Percentiles rank a stretch among this genome's conserved stretches.
Evolutionary conservation across 2,329 filamentous ascomycete species (phyloP).

Genomic region (Gremmenia infestans): DNA sequence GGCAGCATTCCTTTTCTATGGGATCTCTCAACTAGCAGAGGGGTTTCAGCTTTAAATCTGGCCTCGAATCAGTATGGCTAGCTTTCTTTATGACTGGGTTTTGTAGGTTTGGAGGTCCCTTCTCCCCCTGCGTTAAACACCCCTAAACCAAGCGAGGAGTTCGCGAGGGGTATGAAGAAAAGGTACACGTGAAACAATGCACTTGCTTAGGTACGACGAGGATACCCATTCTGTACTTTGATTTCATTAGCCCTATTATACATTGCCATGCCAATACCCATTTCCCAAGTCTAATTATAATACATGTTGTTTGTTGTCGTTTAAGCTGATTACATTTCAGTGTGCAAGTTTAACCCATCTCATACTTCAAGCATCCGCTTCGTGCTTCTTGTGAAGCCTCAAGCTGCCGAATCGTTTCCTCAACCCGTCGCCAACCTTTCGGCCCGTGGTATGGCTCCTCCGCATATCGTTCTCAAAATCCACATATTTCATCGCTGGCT

Average conservation of each 20-base stretch:
- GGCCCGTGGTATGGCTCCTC: slow-evolving; percentile 36
- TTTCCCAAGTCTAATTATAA: background rate
- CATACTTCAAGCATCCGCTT: background rate
- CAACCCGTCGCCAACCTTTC: slow-evolving; percentile 42
- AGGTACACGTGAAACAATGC: background rate
- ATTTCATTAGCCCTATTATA: slow-evolving; percentile 5
- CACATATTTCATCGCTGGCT: slow-evolving; percentile 6
- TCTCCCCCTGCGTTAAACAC: too few relatives aligned
- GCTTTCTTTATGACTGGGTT: too few relatives aligned
- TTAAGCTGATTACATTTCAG: background rate
- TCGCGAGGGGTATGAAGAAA: background rate
- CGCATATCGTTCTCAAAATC: slow-evolving; percentile 16
- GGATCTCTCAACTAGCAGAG: too few relatives aligned
- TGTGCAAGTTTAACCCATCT: background rate
- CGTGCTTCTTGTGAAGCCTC: slow-evolving; percentile 35
- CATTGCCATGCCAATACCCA: background rate
- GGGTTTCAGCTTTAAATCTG: too few relatives aligned
- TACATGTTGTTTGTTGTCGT: background rate
- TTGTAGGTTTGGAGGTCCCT: too few relatives aligned
- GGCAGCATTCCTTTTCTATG: too few relatives aligned
- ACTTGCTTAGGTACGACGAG: background rate
- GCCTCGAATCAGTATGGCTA: too few relatives aligned
- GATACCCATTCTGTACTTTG: background rate
- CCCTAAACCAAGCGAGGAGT: background rate
- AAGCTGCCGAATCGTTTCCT: slow-evolving; percentile 51